Conservation (phyloP, 306 rosid species). For the Cicer arietinum region DNA sequence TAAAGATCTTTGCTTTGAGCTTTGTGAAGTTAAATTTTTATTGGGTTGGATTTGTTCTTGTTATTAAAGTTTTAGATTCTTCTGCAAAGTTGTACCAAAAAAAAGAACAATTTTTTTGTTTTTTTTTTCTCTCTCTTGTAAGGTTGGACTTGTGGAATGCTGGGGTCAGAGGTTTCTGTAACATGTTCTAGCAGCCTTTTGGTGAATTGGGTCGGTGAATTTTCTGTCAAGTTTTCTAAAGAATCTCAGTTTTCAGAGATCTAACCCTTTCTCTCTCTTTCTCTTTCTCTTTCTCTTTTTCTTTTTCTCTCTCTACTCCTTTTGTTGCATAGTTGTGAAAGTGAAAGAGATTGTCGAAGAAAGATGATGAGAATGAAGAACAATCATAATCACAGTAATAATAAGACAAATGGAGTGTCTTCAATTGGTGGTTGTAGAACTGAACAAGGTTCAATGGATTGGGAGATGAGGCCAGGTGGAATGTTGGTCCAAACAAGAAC, state of each 20-base stretch:
- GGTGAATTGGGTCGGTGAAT: constrained; percentile 59
- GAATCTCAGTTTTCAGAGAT: constrained; percentile 56
- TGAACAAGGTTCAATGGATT: constrained; percentile 66
- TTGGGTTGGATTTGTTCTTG: constrained; percentile 50
- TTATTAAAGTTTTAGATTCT: constrained; percentile 51
- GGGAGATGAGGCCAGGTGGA: constrained; percentile 99
- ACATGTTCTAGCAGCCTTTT: constrained; percentile 45
- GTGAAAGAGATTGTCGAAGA: constrained; percentile 2
- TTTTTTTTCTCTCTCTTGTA: constrained; percentile 24
- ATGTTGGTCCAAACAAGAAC: constrained; percentile 90
- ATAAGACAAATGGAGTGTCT: constrained; percentile 51
- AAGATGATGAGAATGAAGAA: constrained; percentile 89
- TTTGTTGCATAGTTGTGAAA: constrained; percentile 30
- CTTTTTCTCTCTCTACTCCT: constrained; percentile 13
- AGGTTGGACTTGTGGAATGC: constrained; percentile 54
- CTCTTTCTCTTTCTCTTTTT: background rate
- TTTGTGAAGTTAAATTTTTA: constrained; percentile 30
- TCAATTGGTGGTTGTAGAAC: constrained; percentile 48
- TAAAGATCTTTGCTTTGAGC: constrained; percentile 61
- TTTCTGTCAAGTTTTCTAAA: constrained; percentile 55
- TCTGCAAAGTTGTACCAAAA: background rate
- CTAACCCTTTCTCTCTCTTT: constrained; percentile 36
- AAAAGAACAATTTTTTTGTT: constrained; percentile 15
- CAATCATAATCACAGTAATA: background rate
- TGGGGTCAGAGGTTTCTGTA: constrained; percentile 54